Conservation (phyloP, 495 filamentous ascomycete genomes). For the Viridothelium virens region DNA sequence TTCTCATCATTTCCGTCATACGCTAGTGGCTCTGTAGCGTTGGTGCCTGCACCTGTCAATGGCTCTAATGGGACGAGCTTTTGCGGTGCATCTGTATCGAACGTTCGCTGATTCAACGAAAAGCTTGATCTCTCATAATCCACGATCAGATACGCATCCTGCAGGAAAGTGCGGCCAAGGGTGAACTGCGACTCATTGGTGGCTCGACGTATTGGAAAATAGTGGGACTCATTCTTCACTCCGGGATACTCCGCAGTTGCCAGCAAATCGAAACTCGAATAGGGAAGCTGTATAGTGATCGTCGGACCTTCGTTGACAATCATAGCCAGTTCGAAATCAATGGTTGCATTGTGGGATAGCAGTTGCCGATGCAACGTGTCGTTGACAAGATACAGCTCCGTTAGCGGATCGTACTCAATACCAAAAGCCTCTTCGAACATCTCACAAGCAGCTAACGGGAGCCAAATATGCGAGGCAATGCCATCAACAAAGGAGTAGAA, state of each 20-base stretch:
- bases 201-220: slow-evolving; percentile 48
- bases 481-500: slow-evolving; percentile 44
- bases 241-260: slow-evolving; percentile 31
- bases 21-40: background rate
- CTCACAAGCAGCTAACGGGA: slow-evolving; percentile 46
- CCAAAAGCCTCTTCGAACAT: slow-evolving; percentile 48
- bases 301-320: slow-evolving; percentile 35
- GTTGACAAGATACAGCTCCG: slow-evolving; percentile 46
- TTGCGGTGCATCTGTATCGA: slow-evolving; percentile 30
- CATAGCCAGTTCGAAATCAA: slow-evolving; percentile 47
- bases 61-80: slow-evolving; percentile 34
- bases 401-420: slow-evolving; percentile 40
- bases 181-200: slow-evolving; percentile 47
- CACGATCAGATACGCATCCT: slow-evolving; percentile 48
- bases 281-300: slow-evolving; percentile 46
- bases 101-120: slow-evolving; percentile 38
- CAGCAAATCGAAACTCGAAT: slow-evolving; percentile 45
- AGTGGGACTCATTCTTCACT: slow-evolving; percentile 34
- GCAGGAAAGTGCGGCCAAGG: slow-evolving; percentile 49
- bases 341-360: slow-evolving; percentile 40
- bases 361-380: slow-evolving; percentile 38
- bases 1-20: background rate
- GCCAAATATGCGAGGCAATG: slow-evolving; percentile 48
- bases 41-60: background rate
- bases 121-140: slow-evolving; percentile 44